Evolutionary conservation across 805 yeast species (phyloP), one percentile per base, ranked within the genome.

Genomic region (Candida mattraensis): DNA sequence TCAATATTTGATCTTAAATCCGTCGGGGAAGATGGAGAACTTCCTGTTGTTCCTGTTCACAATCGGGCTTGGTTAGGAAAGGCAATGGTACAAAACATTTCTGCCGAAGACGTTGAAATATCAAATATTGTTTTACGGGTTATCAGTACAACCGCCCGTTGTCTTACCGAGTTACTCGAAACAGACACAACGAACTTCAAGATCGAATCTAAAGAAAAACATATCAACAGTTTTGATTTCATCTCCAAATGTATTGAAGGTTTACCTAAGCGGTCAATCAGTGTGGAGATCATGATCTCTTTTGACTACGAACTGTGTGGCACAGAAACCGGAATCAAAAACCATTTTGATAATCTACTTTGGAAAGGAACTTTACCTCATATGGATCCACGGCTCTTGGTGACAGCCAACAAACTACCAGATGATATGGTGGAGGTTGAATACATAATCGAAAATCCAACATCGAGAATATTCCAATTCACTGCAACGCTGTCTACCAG

Each of bases 391-490:
- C 58, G 93, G 33, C 78, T 80, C 3, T 56, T 84, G 20, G 64
- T 81, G 3, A 60, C 56, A n/a, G 10, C 54, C 40, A 28, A 26
- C 3, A 18, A 32, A 25, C 46, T 42, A 2, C 40, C 51, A 28
- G 47, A 48, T 20, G 42, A 44, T 9, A 13, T 44, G 2, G 46
- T 66, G 11, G 57, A 52, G 27, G 54, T 77, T 28, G 63, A 53
- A 10, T 85, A 75, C 52, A 66, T 69, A 33, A 51, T 86, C 31
- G 95, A 86, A 52, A 86, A 86, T 51, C 88, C 94, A 10, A 82
- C 94, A 0, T 69, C 83, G 3, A 66, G 82, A 28, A 71, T 81
- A 3, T 77, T 87, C 45, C 76, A 78, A 8, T 87, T 83, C 42
- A 50, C 58, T 17, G 50, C 57, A 1, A 37, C 61, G 6, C 37